These are phyloP conservation scores for Rhamnella rubrinervis DNA, from an alignment of 331 rosid genomes.

Conservation along the genomic window DNA sequence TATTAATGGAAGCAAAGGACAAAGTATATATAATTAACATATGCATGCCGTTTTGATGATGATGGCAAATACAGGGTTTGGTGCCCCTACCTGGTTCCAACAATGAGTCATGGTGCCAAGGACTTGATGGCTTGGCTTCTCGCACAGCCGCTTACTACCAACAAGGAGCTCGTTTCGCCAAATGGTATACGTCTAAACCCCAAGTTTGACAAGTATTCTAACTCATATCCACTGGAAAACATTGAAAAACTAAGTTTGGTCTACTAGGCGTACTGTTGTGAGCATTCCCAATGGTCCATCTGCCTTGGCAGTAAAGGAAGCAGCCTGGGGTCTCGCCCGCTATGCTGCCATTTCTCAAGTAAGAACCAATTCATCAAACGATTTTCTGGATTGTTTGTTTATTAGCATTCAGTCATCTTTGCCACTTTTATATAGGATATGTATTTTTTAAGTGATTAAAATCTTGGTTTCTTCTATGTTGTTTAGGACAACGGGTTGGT, in stretches of 20 bases:
- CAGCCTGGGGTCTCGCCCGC: conserved; percentile 99
- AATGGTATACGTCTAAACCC: conserved; percentile 49
- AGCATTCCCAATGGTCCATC: conserved; percentile 99
- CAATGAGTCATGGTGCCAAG: conserved; percentile 95
- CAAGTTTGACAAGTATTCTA: neutral
- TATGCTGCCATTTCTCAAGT: conserved; percentile 89
- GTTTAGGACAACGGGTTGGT: conserved; percentile 84
- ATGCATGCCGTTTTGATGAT: neutral
- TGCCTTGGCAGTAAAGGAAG: conserved; percentile 95
- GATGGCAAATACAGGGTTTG: conserved; percentile 61
- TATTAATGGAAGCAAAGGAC: neutral
- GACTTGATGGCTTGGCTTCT: conserved; percentile 88
- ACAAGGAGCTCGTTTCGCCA: conserved; percentile 89
- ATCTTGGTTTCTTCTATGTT: neutral
- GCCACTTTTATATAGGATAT: conserved; percentile 3
- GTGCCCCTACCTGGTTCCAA: conserved; percentile 83
- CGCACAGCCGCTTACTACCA: conserved; percentile 87
- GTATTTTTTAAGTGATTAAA: conserved; percentile 10
- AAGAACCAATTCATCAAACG: neutral
- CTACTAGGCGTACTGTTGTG: conserved; percentile 72
- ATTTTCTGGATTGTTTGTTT: neutral
- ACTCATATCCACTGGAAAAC: neutral
- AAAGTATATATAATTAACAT: neutral
- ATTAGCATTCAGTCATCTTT: neutral
- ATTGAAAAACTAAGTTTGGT: neutral